phyloP scores from a whole-genome alignment of 805 yeast species.

The Wickerhamomyces rabaulensis region DNA sequence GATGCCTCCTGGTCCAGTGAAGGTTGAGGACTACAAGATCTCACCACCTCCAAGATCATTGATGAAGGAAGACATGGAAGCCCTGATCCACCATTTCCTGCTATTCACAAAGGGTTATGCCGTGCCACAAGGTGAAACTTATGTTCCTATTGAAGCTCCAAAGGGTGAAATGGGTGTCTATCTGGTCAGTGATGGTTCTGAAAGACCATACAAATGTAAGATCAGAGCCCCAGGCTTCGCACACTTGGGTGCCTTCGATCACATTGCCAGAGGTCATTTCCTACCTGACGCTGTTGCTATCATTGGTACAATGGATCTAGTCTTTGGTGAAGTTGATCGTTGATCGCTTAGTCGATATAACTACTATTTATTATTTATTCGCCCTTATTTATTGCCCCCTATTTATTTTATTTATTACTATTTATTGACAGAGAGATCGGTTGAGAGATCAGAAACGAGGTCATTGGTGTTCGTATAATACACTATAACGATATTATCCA shows the following conservation, averaged over 20 bases:
- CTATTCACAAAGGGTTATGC: conserved; percentile 83
- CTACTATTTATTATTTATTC: conserved; percentile 6
- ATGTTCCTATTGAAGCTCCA: conserved; percentile 90
- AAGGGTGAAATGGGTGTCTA: conserved; percentile 94
- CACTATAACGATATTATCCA: too few relatives aligned
- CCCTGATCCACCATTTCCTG: conserved; percentile 84
- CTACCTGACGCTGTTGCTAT: conserved; percentile 91
- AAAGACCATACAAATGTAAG: conserved; percentile 88
- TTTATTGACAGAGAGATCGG: conserved; percentile 1
- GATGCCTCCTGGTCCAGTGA: conserved; percentile 89
- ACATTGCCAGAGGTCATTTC: conserved; percentile 78
- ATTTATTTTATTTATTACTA: conserved; percentile 6
- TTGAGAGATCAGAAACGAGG: too few relatives aligned
- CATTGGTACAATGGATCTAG: conserved; percentile 93
- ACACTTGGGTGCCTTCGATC: conserved; percentile 84
- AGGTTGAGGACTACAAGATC: conserved; percentile 85
- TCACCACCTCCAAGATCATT: conserved; percentile 73
- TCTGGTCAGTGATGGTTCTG: conserved; percentile 83
- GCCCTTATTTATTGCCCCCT: conserved; percentile 6
- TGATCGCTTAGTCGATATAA: conserved; percentile 21
- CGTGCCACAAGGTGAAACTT: conserved; percentile 88
- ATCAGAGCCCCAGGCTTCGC: conserved; percentile 95
- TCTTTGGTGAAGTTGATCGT: conserved; percentile 93
- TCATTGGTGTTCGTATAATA: too few relatives aligned
- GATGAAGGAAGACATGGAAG: conserved; percentile 93